phyloP scores from a whole-genome alignment of 768 basidiomycete species.

The Boletus sp. region DNA sequence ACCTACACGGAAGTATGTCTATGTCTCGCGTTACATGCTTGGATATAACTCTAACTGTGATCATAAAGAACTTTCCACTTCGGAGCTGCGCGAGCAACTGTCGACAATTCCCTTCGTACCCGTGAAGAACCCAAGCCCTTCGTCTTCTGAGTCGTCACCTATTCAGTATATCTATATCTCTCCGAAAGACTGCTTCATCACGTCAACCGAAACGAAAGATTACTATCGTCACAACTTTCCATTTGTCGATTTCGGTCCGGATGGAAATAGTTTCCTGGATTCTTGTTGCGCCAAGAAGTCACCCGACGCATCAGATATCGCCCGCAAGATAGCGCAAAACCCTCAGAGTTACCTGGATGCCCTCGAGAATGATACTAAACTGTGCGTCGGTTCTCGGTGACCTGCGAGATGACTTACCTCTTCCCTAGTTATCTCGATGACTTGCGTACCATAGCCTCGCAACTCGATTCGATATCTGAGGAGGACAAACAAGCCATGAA shows the following conservation, averaged over 20 bases:
- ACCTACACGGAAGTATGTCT: slow-evolving; percentile 6
- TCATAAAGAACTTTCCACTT: slow-evolving; percentile 5
- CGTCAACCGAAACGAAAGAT: not conserved
- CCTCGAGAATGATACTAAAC: not conserved
- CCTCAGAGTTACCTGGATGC: slow-evolving; percentile 5
- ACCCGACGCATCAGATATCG: slow-evolving; percentile 13
- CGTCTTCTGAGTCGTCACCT: not conserved
- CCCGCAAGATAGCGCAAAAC: slow-evolving; percentile 7
- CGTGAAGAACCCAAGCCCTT: not conserved
- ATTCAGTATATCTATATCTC: not conserved
- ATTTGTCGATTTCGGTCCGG: slow-evolving; percentile 12
- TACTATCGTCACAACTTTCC: slow-evolving; percentile 9
- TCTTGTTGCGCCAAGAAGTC: slow-evolving; percentile 13
- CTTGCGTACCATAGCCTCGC: slow-evolving; percentile 9
- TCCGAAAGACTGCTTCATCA: slow-evolving; percentile 17
- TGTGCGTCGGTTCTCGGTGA: slow-evolving; percentile 3
- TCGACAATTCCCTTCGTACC: slow-evolving; percentile 13
- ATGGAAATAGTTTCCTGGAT: slow-evolving; percentile 13
- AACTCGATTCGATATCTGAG: slow-evolving; percentile 10
- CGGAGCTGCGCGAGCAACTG: slow-evolving; percentile 3
- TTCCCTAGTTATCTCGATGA: slow-evolving; percentile 9
- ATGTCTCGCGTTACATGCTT: not conserved
- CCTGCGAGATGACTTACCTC: not conserved
- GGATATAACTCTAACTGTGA: not conserved
- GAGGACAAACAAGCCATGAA: slow-evolving; percentile 8